Evolutionary conservation across 1,284 basidiomycete species (phyloP).

Genomic region (Ustilago lituana): DNA sequence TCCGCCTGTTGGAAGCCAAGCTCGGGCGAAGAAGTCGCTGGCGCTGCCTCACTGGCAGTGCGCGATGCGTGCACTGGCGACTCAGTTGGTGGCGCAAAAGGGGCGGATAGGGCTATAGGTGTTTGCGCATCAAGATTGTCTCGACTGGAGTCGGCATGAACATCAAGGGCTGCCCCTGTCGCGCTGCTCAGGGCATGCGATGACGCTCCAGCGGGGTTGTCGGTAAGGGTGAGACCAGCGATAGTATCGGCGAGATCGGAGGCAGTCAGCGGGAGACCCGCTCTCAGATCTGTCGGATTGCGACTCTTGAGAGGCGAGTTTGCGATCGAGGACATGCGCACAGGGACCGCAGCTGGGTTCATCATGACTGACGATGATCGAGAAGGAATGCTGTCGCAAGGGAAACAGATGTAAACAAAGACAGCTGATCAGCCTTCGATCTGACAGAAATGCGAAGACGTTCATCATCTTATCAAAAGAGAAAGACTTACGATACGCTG

Average conservation of each 20-base stretch:
- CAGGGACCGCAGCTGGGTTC: constrained; percentile 28
- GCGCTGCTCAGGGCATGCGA: background rate
- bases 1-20: constrained; percentile 9
- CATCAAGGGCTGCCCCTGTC: background rate
- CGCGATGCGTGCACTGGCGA: background rate
- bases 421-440: too few species aligned
- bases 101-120: constrained; percentile 8
- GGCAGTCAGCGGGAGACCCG: constrained; percentile 18
- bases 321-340: constrained; percentile 32
- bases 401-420: background rate
- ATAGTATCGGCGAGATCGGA: constrained; percentile 51
- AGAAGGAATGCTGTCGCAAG: constrained; percentile 39
- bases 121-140: constrained; percentile 10
- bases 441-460: too few species aligned
- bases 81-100: constrained; percentile 2
- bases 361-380: constrained; percentile 43
- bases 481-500: constrained; percentile 33
- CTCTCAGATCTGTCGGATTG: background rate
- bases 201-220: background rate
- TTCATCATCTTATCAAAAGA: background rate
- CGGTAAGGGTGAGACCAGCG: constrained; percentile 28
- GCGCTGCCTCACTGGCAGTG: background rate
- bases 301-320: constrained; percentile 13
- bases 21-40: background rate
- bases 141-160: background rate